These are phyloP conservation scores for Sphaerostilbella broomeana DNA, from an alignment of 2,329 filamentous ascomycete species.

Conservation along the genomic window DNA sequence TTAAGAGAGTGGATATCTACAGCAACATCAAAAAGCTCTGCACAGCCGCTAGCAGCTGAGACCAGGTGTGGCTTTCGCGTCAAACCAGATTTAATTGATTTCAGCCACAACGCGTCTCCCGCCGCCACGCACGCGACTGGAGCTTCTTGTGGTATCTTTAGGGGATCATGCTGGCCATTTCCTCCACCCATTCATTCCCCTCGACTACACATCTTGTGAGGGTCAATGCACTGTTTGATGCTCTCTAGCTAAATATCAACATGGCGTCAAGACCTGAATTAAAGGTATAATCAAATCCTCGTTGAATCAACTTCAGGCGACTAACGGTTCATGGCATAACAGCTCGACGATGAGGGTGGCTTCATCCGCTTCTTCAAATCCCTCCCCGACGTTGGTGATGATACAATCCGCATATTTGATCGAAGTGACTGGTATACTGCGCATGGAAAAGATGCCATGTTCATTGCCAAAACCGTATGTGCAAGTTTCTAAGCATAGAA, in stretches of 20 bases:
- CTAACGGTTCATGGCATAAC: slow-evolving; percentile 10
- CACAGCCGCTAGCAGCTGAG: background rate
- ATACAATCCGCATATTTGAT: slow-evolving; percentile 86
- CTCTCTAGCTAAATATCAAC: slow-evolving; percentile 19
- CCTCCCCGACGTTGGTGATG: slow-evolving; percentile 62
- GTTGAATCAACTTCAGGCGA: background rate
- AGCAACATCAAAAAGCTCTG: too few relatives aligned
- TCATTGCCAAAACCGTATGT: slow-evolving; percentile 70
- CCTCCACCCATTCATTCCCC: background rate
- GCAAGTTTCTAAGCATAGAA: background rate
- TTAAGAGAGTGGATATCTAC: background rate
- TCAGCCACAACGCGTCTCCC: slow-evolving; percentile 24
- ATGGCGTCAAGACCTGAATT: slow-evolving; percentile 70
- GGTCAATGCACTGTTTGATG: background rate
- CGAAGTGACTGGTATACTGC: slow-evolving; percentile 93
- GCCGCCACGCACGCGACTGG: slow-evolving; percentile 17
- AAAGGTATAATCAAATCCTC: slow-evolving; percentile 44
- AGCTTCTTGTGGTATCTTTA: slow-evolving; percentile 7
- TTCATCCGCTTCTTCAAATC: slow-evolving; percentile 96
- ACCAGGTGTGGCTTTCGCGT: slow-evolving; percentile 22
- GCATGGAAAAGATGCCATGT: slow-evolving; percentile 78
- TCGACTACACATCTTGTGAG: background rate
- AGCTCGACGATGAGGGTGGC: slow-evolving; percentile 94
- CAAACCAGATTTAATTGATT: slow-evolving; percentile 21
- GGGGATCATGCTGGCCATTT: slow-evolving; percentile 2